Evolutionary conservation across 768 basidiomycete genomes (phyloP).

Genomic region (Polyporus arcularius): DNA sequence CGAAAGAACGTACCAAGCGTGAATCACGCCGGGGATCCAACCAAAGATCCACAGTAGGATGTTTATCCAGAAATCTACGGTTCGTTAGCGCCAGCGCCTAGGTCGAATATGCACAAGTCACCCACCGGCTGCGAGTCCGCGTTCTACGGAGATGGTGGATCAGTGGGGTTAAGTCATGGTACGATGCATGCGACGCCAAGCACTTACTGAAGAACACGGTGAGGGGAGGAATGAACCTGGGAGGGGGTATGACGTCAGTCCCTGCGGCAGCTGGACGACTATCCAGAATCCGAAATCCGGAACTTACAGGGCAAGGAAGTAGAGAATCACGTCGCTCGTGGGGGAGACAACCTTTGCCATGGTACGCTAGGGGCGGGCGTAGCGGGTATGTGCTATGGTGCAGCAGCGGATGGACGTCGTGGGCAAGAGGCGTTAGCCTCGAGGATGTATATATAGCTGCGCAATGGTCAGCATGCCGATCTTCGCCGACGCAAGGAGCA

Average conservation of each 20-base stretch:
- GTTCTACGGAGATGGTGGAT: conserved; percentile 20
- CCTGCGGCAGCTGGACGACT: too few species aligned
- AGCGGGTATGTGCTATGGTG: background rate
- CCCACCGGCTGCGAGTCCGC: conserved; percentile 28
- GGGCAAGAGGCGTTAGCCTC: background rate
- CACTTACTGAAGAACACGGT: conserved; percentile 35
- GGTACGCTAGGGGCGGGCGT: conserved; percentile 34
- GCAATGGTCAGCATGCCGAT: background rate
- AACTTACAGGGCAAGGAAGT: conserved; percentile 35
- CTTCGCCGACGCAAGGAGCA: too few species aligned
- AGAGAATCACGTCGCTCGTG: conserved; percentile 29
- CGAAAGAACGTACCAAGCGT: conserved; percentile 37
- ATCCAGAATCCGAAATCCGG: too few species aligned
- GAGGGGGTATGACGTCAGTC: background rate
- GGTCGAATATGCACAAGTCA: background rate
- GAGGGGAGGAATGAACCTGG: conserved; percentile 35
- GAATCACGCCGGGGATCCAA: conserved; percentile 47
- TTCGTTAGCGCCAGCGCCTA: background rate
- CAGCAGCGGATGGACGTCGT: background rate
- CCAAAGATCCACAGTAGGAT: conserved; percentile 43
- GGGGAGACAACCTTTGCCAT: conserved; percentile 23
- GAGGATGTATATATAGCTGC: background rate
- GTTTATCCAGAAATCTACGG: conserved; percentile 40
- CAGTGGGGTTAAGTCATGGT: background rate
- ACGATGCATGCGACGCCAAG: background rate